A percentile compares a stretch with the other conserved stretches of the same genome.
These are phyloP conservation scores for Labyrinthula sp. DNA, from an alignment of 352 stramenopile genomes.

Conservation along the genomic window DNA sequence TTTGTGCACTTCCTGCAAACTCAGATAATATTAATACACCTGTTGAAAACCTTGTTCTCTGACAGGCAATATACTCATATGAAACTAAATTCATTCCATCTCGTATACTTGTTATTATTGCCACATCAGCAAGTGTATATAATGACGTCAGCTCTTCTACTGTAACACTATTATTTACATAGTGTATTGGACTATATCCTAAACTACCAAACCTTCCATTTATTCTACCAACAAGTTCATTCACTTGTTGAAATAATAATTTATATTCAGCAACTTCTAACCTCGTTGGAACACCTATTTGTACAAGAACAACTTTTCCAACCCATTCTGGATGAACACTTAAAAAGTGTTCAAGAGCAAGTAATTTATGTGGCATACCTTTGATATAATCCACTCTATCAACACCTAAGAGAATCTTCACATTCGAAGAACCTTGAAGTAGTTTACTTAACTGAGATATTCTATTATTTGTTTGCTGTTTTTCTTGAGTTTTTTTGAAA, in stretches of 20 bases:
- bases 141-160: constrained; percentile 53
- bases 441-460: constrained; percentile 52
- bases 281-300: too few species aligned
- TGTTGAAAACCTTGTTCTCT: constrained; percentile 39
- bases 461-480: constrained; percentile 50
- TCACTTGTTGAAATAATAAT: constrained; percentile 67
- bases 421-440: too few species aligned
- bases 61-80: constrained; percentile 73
- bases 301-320: constrained; percentile 75
- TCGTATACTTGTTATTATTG: constrained; percentile 78
- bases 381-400: constrained; percentile 81
- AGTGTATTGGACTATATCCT: constrained; percentile 13
- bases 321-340: constrained; percentile 58
- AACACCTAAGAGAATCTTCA: constrained; percentile 66
- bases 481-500: constrained; percentile 64
- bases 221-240: constrained; percentile 29
- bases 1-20: constrained; percentile 81
- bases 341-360: constrained; percentile 82
- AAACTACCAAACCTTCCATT: constrained; percentile 27
- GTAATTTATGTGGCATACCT: constrained; percentile 82
- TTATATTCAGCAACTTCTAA: constrained; percentile 58
- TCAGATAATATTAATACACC: constrained; percentile 90
- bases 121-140: constrained; percentile 60
- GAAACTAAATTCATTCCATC: constrained; percentile 91
- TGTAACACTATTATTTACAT: constrained; percentile 6